These are phyloP conservation scores for Adansonia gregorii DNA, from an alignment of 441 rosid genomes.

Conservation along the genomic window DNA sequence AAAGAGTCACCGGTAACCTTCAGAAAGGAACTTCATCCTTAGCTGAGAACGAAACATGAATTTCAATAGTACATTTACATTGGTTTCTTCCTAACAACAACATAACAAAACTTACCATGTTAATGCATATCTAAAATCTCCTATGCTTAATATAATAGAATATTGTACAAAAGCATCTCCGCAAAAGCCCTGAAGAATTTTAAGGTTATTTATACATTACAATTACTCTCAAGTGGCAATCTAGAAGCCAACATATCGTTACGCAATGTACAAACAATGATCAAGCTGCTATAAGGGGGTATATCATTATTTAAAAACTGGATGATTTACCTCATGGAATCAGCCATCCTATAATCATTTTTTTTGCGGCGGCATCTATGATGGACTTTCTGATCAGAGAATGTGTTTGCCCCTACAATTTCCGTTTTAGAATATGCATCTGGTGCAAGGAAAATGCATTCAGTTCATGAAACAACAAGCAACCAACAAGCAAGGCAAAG, in stretches of 20 bases:
- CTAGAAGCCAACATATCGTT: conserved; percentile 4
- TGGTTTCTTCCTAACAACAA: not conserved
- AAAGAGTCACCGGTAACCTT: not conserved
- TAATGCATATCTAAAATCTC: conserved; percentile 22
- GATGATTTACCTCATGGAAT: conserved; percentile 46
- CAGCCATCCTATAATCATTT: conserved; percentile 75
- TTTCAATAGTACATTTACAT: conserved; percentile 11
- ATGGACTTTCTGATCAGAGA: conserved; percentile 72
- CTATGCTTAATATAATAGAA: not conserved
- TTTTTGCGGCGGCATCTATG: conserved; percentile 84
- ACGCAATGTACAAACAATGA: not conserved
- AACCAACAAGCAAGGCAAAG: not conserved
- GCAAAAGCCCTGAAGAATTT: not conserved
- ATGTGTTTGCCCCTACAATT: conserved; percentile 69
- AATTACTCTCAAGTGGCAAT: not conserved
- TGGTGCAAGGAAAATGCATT: conserved; percentile 25
- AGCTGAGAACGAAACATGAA: not conserved
- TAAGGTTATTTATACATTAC: not conserved
- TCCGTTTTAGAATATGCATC: conserved; percentile 64
- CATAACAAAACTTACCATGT: not conserved
- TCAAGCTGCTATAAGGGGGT: not conserved
- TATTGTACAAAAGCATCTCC: not conserved
- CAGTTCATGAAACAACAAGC: not conserved
- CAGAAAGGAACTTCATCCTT: not conserved
- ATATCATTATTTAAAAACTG: not conserved